Conservation (phyloP, 2,329 filamentous ascomycete species). For the Verticillium isaacii region DNA sequence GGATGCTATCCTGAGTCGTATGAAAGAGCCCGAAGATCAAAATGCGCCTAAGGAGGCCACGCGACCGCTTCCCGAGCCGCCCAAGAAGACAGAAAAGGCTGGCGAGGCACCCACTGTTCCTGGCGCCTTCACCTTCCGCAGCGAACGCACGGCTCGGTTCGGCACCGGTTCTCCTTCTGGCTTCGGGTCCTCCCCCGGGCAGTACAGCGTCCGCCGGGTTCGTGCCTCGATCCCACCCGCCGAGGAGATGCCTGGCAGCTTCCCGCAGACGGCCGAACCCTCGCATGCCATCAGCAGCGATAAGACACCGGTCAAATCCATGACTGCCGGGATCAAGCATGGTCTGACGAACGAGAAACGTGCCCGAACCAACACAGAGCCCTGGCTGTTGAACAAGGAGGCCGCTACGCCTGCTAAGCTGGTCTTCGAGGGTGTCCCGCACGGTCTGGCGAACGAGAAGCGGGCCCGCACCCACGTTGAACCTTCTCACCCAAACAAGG, state of each 20-base stretch:
- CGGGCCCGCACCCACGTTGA: conserved; percentile 27
- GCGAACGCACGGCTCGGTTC: conserved; percentile 60
- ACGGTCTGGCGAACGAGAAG: conserved; percentile 64
- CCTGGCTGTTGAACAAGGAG: conserved; percentile 45
- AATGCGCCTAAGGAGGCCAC: background rate
- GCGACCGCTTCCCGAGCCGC: conserved; percentile 9
- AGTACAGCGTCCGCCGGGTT: conserved; percentile 57
- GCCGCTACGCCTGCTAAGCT: conserved; percentile 39
- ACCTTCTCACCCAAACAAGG: conserved; percentile 43
- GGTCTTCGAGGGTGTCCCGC: conserved; percentile 41
- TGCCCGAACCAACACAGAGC: conserved; percentile 13
- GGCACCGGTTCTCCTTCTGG: conserved; percentile 48
- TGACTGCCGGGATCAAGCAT: conserved; percentile 43
- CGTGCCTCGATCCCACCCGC: conserved; percentile 43
- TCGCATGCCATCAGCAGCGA: background rate
- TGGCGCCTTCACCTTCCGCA: conserved; percentile 61
- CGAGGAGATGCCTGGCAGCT: conserved; percentile 50
- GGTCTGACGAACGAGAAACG: conserved; percentile 65
- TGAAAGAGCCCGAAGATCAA: background rate
- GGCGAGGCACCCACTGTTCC: conserved; percentile 36
- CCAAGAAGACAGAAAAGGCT: conserved; percentile 15
- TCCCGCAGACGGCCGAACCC: conserved; percentile 31
- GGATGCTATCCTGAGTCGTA: conserved; percentile 18
- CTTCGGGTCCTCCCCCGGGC: background rate
- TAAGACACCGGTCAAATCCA: conserved; percentile 30